A percentile compares a stretch with the other conserved stretches of the same genome.
Conservation (phyloP, 2,329 filamentous ascomycete genomes). For the Clonostachys rosea region DNA sequence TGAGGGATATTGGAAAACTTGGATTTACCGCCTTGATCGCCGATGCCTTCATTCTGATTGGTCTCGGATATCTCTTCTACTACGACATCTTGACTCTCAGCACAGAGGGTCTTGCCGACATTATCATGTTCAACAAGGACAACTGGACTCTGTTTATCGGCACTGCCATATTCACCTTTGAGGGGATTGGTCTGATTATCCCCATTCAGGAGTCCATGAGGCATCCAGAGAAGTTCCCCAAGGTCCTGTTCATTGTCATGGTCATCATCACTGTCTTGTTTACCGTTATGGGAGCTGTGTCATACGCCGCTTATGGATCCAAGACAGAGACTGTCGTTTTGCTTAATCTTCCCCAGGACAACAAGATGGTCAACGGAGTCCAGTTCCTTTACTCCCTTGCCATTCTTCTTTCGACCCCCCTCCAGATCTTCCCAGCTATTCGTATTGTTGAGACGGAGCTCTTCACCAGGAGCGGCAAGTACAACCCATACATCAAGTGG, state of each 20-base stretch:
- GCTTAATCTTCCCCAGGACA: slow-evolving; percentile 92
- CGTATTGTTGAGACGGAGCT: slow-evolving; percentile 93
- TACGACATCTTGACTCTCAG: slow-evolving; percentile 86
- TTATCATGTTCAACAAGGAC: slow-evolving; percentile 82
- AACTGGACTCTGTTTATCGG: slow-evolving; percentile 98
- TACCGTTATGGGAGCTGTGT: slow-evolving; percentile 84
- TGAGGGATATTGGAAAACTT: slow-evolving; percentile 95
- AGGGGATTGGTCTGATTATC: slow-evolving; percentile 95
- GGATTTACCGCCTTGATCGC: slow-evolving; percentile 92
- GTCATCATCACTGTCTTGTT: slow-evolving; percentile 91
- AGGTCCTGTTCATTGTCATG: slow-evolving; percentile 87
- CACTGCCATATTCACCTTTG: slow-evolving; percentile 98
- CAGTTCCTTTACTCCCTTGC: slow-evolving; percentile 97
- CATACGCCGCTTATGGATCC: slow-evolving; percentile 93
- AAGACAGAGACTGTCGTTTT: slow-evolving; percentile 95
- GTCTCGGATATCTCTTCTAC: slow-evolving; percentile 91
- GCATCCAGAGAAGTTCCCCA: slow-evolving; percentile 82
- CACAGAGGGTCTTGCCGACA: slow-evolving; percentile 73
- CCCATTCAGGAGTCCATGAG: slow-evolving; percentile 98
- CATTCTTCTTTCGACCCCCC: slow-evolving; percentile 90
- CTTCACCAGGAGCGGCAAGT: slow-evolving; percentile 92
- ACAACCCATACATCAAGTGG: slow-evolving; percentile 99
- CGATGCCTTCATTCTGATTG: slow-evolving; percentile 89
- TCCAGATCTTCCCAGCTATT: slow-evolving; percentile 97
- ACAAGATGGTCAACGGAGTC: slow-evolving; percentile 90